Evolutionary conservation across 129 eudicot genomes (phyloP).

Genomic region (Lactuca saligna): DNA sequence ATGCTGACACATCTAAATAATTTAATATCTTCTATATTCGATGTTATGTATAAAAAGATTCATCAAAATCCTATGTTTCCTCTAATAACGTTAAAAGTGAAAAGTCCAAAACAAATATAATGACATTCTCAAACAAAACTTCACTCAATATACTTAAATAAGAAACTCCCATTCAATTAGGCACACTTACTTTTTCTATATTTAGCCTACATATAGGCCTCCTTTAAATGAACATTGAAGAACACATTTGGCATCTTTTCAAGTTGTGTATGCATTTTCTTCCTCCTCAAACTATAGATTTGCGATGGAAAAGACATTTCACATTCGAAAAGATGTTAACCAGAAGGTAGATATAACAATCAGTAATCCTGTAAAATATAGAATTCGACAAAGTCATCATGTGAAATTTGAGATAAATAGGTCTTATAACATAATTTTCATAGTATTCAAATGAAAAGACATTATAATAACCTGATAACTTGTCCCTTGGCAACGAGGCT

Average conservation of each 20-base stretch:
- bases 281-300: constrained; percentile 2
- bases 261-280: constrained; percentile 4
- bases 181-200: constrained; percentile 24
- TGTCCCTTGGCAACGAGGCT: not conserved
- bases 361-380: constrained; percentile 17
- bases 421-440: not conserved
- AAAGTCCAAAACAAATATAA: constrained; percentile 21
- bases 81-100: constrained; percentile 6
- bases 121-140: constrained; percentile 14
- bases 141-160: constrained; percentile 8
- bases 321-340: constrained; percentile 24
- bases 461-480: constrained; percentile 10
- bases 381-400: not conserved
- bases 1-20: constrained; percentile 9
- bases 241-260: constrained; percentile 17
- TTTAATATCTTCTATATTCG: not conserved
- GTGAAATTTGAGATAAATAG: not conserved
- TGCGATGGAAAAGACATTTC: constrained; percentile 15
- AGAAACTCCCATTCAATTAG: constrained; percentile 28
- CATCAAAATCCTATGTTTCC: constrained; percentile 14
- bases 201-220: constrained; percentile 18
- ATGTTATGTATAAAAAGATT: constrained; percentile 8
- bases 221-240: constrained; percentile 15
- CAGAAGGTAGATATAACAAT: constrained; percentile 16
- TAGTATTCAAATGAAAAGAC: not conserved